phyloP scores from a whole-genome alignment of 352 stramenopile genomes.

The Pythium sukuiense region DNA sequence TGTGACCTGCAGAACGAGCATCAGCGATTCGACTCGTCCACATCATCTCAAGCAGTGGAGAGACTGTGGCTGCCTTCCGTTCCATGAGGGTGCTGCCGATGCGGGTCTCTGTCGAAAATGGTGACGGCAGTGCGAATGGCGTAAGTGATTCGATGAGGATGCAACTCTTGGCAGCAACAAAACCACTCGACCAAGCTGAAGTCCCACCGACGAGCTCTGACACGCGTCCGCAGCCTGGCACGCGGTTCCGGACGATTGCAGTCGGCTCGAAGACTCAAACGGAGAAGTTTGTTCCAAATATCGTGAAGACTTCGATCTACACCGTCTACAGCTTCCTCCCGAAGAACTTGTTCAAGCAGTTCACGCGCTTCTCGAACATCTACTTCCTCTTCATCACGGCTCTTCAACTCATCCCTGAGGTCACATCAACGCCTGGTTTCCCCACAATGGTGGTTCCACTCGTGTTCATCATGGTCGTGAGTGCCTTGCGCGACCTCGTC shows the following conservation, averaged over 20 bases:
- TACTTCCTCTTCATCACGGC: conserved; percentile 91
- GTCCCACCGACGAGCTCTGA: neutral
- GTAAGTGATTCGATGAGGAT: neutral
- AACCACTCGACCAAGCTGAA: neutral
- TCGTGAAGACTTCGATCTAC: conserved; percentile 61
- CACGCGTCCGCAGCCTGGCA: neutral
- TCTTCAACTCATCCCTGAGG: conserved; percentile 77
- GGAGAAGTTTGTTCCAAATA: conserved; percentile 43
- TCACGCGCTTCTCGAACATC: conserved; percentile 86
- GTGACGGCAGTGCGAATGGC: neutral
- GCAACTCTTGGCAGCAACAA: neutral
- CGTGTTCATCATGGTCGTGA: conserved; percentile 84
- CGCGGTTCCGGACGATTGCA: conserved; percentile 26
- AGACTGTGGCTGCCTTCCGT: too few species aligned
- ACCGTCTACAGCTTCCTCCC: conserved; percentile 60
- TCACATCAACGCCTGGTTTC: conserved; percentile 81
- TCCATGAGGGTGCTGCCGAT: conserved; percentile 16
- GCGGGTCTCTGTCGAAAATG: neutral
- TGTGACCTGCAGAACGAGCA: neutral
- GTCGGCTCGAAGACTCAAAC: conserved; percentile 27
- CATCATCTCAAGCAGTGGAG: neutral
- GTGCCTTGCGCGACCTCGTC: conserved; percentile 71
- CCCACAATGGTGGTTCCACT: conserved; percentile 86
- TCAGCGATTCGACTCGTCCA: neutral
- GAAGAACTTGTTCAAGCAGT: conserved; percentile 81